Percentiles rank a stretch among this genome's conserved stretches.
Evolutionary conservation across 768 basidiomycete species (phyloP).

Genomic region (Tylopilus sp.): DNA sequence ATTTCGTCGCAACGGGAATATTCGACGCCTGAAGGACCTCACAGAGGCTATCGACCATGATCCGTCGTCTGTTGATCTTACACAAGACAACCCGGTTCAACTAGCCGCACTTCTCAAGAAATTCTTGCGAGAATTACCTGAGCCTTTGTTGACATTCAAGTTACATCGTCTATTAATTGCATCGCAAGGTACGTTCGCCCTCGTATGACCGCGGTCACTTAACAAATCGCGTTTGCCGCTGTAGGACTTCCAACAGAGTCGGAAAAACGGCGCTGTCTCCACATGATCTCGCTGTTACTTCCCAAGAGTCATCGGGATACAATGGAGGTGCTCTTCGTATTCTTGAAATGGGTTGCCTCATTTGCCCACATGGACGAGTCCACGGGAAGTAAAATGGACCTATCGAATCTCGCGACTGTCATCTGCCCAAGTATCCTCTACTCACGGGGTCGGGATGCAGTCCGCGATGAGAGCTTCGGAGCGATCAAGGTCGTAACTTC

Average conservation of each 20-base stretch:
- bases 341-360: constrained; percentile 99
- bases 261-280: constrained; percentile 80
- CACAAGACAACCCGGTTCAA: constrained; percentile 95
- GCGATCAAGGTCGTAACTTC: constrained; percentile 84
- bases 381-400: constrained; percentile 98
- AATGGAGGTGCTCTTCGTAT: constrained; percentile 96
- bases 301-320: constrained; percentile 96
- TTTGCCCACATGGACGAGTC: constrained; percentile 98
- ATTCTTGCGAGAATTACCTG: constrained; percentile 93
- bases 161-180: constrained; percentile 85
- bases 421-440: constrained; percentile 98
- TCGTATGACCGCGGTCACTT: neutral
- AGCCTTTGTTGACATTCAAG: constrained; percentile 94
- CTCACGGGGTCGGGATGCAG: constrained; percentile 78
- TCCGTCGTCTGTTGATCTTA: constrained; percentile 84
- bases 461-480: constrained; percentile 89
- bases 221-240: constrained; percentile 10
- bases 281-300: constrained; percentile 80
- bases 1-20: constrained; percentile 98
- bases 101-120: constrained; percentile 95
- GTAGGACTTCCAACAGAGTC: constrained; percentile 68
- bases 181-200: constrained; percentile 70
- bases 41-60: constrained; percentile 95
- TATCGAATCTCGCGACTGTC: constrained; percentile 92
- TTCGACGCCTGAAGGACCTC: constrained; percentile 85